Percentiles rank a stretch among this genome's conserved stretches.
phyloP scores from a whole-genome alignment of 768 basidiomycete species.

The Trametes cingulata region DNA sequence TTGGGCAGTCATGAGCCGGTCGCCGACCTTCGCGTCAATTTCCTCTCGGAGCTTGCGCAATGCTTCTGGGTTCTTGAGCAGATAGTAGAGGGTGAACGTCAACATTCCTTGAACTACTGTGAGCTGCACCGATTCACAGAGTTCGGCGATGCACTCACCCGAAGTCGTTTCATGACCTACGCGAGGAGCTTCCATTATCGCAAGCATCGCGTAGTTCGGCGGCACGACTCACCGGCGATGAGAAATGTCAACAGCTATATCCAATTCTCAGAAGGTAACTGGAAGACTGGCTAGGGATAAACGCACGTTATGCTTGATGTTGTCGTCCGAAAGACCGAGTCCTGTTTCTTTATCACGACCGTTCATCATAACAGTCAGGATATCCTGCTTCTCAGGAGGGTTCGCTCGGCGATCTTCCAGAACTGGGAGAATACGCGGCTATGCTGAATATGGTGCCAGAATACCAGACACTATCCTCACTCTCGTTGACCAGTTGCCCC shows the following conservation, averaged over 20 bases:
- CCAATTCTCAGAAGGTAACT: neutral
- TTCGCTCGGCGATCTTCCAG: conserved; percentile 40
- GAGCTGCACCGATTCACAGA: too few species aligned
- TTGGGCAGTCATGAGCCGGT: conserved; percentile 37
- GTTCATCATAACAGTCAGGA: conserved; percentile 48
- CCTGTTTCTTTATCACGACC: conserved; percentile 47
- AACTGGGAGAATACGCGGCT: too few species aligned
- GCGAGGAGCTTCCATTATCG: too few species aligned
- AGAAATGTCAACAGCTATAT: conserved; percentile 51
- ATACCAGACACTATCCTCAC: too few species aligned
- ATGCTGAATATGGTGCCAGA: too few species aligned
- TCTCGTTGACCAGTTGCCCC: conserved; percentile 40
- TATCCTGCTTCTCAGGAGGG: conserved; percentile 42
- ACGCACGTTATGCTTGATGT: conserved; percentile 43
- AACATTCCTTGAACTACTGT: conserved; percentile 32
- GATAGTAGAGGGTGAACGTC: conserved; percentile 44
- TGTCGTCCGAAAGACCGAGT: conserved; percentile 39
- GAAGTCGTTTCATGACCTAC: conserved; percentile 42
- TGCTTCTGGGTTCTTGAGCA: conserved; percentile 45
- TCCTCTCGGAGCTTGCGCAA: conserved; percentile 48
- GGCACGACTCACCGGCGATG: conserved; percentile 44
- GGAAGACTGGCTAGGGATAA: neutral
- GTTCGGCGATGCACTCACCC: conserved; percentile 22
- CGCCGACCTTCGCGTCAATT: conserved; percentile 46
- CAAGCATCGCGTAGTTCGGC: too few species aligned